Conservation (phyloP, 495 filamentous ascomycete genomes). For the Aspergillus incahuasiensis region DNA sequence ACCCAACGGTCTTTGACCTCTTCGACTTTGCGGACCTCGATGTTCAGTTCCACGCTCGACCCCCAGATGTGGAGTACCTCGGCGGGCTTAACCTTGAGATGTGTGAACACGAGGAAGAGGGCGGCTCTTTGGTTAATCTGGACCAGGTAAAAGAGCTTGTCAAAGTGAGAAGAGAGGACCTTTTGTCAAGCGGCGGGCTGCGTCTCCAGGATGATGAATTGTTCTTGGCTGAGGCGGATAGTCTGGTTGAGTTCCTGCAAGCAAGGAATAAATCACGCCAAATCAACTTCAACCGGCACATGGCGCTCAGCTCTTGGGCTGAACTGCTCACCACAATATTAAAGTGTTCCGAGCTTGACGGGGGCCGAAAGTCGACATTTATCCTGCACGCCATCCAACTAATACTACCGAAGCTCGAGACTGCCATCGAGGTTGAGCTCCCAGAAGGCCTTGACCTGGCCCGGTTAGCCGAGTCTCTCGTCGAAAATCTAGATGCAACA, state of each 20-base stretch:
- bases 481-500: constrained; percentile 65
- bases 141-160: constrained; percentile 58
- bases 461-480: constrained; percentile 67
- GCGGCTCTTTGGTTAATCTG: constrained; percentile 46
- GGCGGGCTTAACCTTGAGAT: constrained; percentile 56
- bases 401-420: constrained; percentile 79
- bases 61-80: constrained; percentile 52
- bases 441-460: constrained; percentile 68
- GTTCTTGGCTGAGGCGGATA: constrained; percentile 53
- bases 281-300: constrained; percentile 53
- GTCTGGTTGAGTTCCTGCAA: constrained; percentile 51
- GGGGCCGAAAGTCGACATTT: constrained; percentile 62
- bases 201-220: constrained; percentile 54
- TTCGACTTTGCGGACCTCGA: constrained; percentile 85
- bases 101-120: constrained; percentile 50
- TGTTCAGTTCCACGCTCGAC: constrained; percentile 40
- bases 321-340: constrained; percentile 76
- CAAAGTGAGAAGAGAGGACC: constrained; percentile 47
- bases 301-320: constrained; percentile 71
- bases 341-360: constrained; percentile 68
- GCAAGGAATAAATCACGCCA: constrained; percentile 67
- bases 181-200: constrained; percentile 43
- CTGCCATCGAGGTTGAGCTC: constrained; percentile 58
- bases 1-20: constrained; percentile 80
- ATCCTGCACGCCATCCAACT: constrained; percentile 79